Conservation (phyloP, 2,329 filamentous ascomycete species). For the Clarireedia hainanense region DNA sequence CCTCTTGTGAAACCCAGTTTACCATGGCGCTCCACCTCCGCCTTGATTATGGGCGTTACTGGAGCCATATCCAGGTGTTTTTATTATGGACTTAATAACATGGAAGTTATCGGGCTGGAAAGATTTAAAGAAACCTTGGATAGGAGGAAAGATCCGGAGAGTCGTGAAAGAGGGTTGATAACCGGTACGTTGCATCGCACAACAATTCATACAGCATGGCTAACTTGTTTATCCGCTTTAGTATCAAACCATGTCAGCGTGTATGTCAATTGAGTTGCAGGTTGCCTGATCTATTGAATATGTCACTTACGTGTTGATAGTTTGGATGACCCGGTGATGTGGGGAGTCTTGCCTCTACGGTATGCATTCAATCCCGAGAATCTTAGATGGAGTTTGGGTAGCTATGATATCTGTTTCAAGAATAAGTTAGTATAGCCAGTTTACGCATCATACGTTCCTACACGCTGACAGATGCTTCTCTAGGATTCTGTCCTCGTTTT, state of each 20-base stretch:
- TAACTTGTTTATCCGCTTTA: constrained; percentile 28
- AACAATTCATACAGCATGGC: too few relatives aligned
- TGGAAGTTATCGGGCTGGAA: constrained; percentile 71
- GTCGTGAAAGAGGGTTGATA: constrained; percentile 67
- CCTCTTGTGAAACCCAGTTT: constrained; percentile 30
- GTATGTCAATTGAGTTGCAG: constrained; percentile 46
- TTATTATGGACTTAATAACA: constrained; percentile 63
- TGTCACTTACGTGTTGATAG: constrained; percentile 38
- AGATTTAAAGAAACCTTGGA: constrained; percentile 71
- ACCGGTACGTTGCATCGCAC: constrained; percentile 49
- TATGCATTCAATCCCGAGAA: constrained; percentile 67
- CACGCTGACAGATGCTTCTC: constrained; percentile 3
- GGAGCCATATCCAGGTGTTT: constrained; percentile 66
- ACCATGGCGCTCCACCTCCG: constrained; percentile 67
- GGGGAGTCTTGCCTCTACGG: constrained; percentile 75
- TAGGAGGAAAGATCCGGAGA: constrained; percentile 55
- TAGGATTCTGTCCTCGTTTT: constrained; percentile 69
- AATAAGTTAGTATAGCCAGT: constrained; percentile 54
- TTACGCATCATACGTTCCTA: too few relatives aligned
- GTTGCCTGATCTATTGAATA: background rate
- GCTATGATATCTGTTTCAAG: constrained; percentile 91
- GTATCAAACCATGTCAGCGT: constrained; percentile 86
- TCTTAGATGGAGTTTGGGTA: constrained; percentile 81
- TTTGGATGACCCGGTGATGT: constrained; percentile 88
- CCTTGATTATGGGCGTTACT: constrained; percentile 65